Percentiles rank a stretch among this genome's conserved stretches.
phyloP scores from a whole-genome alignment of 2,329 filamentous ascomycete genomes.

The Trichoderma sp. region DNA sequence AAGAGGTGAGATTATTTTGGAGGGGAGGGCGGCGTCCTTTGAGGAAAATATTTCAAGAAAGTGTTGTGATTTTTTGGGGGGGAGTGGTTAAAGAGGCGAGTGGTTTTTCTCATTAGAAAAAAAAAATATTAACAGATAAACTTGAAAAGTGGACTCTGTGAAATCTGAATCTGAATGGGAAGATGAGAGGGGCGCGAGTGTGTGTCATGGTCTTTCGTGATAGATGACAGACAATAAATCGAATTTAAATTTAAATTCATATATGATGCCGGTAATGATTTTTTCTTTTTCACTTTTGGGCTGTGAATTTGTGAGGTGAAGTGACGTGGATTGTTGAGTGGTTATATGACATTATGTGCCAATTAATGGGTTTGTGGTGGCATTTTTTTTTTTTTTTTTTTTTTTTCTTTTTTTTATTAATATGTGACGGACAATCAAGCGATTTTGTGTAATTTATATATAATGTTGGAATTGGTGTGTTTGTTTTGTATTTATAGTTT shows the following conservation, averaged over 20 bases:
- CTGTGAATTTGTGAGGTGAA: not conserved
- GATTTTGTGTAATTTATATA: conserved; percentile 4
- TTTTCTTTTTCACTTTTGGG: not conserved
- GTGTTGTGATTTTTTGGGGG: not conserved
- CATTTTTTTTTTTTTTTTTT: too few species aligned
- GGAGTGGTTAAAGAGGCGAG: not conserved
- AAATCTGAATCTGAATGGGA: not conserved
- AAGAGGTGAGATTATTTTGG: conserved; percentile 18
- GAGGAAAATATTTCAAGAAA: not conserved
- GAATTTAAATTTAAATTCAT: not conserved
- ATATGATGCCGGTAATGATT: conserved; percentile 15
- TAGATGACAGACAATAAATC: conserved; percentile 22
- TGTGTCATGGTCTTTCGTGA: not conserved
- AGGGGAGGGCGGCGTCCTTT: not conserved
- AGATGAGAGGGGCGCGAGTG: not conserved
- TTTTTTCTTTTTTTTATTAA: too few species aligned
- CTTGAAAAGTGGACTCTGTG: not conserved
- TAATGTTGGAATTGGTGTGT: not conserved
- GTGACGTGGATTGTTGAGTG: not conserved
- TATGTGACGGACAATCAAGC: too few species aligned
- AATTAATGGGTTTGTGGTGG: too few species aligned
- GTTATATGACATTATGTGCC: too few species aligned
- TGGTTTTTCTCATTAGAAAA: not conserved
- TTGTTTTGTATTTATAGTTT: not conserved
- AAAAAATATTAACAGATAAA: not conserved